Conservation (phyloP, 2,329 filamentous ascomycete genomes). For the Coniochaeta hoffmannii region DNA sequence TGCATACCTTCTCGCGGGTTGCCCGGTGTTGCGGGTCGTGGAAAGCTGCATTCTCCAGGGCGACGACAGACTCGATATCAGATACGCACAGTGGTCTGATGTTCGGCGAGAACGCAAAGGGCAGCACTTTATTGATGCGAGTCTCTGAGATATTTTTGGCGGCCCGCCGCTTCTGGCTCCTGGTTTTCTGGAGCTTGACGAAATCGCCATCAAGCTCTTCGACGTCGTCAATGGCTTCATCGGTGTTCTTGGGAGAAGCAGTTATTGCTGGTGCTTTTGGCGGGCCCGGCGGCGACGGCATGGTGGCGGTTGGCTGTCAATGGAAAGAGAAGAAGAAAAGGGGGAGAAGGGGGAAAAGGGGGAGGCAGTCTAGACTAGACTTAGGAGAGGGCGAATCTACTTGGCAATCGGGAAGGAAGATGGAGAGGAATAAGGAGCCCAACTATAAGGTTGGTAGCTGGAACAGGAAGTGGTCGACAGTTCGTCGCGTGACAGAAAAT, state of each 20-base stretch:
- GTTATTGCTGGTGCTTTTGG: background rate
- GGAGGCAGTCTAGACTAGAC: background rate
- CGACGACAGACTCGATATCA: constrained; percentile 53
- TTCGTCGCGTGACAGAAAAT: constrained; percentile 3
- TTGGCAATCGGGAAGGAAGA: background rate
- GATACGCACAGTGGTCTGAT: constrained; percentile 63
- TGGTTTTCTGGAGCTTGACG: constrained; percentile 27
- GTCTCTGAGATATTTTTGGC: constrained; percentile 23
- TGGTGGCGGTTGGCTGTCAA: background rate
- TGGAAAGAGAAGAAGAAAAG: background rate
- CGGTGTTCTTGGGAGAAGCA: background rate
- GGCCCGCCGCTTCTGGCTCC: constrained; percentile 30
- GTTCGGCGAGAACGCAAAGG: constrained; percentile 62
- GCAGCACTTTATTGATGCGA: constrained; percentile 35
- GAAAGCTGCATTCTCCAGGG: constrained; percentile 49
- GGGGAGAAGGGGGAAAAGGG: background rate
- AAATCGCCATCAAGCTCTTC: constrained; percentile 23
- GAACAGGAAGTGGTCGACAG: constrained; percentile 4
- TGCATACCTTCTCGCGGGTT: constrained; percentile 43
- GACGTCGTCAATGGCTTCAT: constrained; percentile 19
- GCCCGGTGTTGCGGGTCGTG: constrained; percentile 40
- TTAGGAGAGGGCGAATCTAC: background rate
- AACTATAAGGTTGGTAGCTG: background rate
- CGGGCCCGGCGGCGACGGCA: constrained; percentile 6
- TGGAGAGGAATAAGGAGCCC: background rate